Base-by-base conservation (phyloP, 495 filamentous ascomycete genomes). In the Ascobolus immersus region DNA sequence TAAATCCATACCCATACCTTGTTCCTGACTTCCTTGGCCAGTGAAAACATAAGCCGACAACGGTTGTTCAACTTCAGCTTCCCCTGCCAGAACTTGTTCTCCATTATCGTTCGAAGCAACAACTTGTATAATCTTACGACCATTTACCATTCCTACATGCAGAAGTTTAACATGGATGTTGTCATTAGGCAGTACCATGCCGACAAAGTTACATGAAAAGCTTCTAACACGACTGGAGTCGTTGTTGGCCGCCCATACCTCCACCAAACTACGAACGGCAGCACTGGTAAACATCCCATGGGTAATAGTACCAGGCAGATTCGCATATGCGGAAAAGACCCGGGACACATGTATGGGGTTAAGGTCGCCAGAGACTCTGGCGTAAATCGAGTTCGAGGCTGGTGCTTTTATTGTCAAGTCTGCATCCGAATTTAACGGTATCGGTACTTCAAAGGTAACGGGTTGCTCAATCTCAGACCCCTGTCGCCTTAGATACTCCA, bases 281-380 rank as follows among this genome's bases (percentile, higher is more conserved):
- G 86, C 86, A 56, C 84, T 93, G 4, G 81, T 78, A 62, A 94
- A 99, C 86, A 99, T 99, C 38, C 86, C 86, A 51, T 99, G 84
- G 2, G 84, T 93, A 52, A 96, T 96, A 19, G 84, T 96, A 21
- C 84, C 84, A 0, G 77, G 79, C 13, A 99, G 68, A 52, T 77
- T 82, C 49, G 84, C 86, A 48, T 94, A 99, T 53, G 65, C 76
- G 11, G 89, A 69, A 58, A 99, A 99, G 23, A 91, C 79, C 33
- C 84, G 72, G 2, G 86, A 93, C 28, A 94, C 86, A 59, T 99
- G 86, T 40, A 99, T 99, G 6, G 86, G 86, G 50, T 99, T 99
- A 62, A 78, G 94, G 47, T 99, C 86, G 15, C 89, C 89, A 27
- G 89, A 94, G 20, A 99, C 89, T 34, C 77, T 73, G 29, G 89